These are phyloP conservation scores for Forsythia suspensa DNA, from an alignment of 257 asterid genomes.

Conservation along the genomic window DNA sequence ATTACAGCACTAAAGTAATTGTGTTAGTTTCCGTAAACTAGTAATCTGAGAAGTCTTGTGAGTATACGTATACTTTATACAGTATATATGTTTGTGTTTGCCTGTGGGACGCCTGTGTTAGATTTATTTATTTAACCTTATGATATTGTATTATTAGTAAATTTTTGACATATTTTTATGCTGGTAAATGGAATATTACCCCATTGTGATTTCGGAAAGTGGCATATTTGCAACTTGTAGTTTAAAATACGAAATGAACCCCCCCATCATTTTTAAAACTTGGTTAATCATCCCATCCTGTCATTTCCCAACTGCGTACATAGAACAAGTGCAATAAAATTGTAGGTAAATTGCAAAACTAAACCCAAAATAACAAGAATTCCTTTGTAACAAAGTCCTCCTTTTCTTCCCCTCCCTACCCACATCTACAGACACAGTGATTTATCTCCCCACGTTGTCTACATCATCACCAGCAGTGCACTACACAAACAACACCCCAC, in stretches of 20 bases:
- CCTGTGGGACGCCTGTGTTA: not conserved
- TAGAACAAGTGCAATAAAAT: not conserved
- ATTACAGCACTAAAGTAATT: not conserved
- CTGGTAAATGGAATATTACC: not conserved
- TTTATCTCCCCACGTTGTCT: not conserved
- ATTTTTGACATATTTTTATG: not conserved
- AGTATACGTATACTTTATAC: not conserved
- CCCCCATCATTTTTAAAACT: not conserved
- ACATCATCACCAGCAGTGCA: not conserved
- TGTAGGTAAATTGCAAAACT: not conserved
- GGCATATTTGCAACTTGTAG: not conserved
- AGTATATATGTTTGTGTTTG: not conserved
- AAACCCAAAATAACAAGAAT: not conserved
- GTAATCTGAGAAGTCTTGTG: not conserved
- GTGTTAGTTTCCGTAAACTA: not conserved
- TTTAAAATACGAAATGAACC: not conserved
- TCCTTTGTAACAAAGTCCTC: not conserved
- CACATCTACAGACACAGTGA: not conserved
- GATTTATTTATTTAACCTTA: not conserved
- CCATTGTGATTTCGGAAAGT: not conserved
- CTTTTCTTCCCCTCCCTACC: not conserved
- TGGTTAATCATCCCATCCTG: not conserved
- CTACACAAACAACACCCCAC: not conserved
- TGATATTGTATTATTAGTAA: not conserved
- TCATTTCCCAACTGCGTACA: not conserved